A percentile compares a stretch with the other conserved stretches of the same genome.
Conservation (phyloP, 495 filamentous ascomycete genomes). For the Penicillium egyptiacum region DNA sequence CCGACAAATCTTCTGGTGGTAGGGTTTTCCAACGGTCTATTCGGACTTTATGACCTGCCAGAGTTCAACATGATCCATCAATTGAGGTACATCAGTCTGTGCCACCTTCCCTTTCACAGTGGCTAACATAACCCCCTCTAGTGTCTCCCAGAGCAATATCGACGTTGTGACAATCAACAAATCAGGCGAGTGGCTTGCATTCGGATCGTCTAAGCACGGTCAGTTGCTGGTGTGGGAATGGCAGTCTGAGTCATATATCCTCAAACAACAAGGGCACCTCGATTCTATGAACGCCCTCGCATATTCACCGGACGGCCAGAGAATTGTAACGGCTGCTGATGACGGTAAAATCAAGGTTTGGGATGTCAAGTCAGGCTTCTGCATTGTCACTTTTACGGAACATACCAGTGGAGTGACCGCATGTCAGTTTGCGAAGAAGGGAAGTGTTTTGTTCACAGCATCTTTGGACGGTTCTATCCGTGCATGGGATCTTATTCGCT, state of each 20-base stretch:
- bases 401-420: conserved; percentile 95
- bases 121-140: conserved; percentile 34
- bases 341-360: conserved; percentile 98
- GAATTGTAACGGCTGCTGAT: conserved; percentile 88
- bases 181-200: conserved; percentile 94
- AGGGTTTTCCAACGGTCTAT: conserved; percentile 92
- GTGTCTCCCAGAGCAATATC: conserved; percentile 94
- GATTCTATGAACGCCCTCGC: conserved; percentile 93
- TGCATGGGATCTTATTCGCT: conserved; percentile 95
- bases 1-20: conserved; percentile 84
- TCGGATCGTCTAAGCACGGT: conserved; percentile 93
- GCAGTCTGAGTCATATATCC: conserved; percentile 99
- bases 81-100: conserved; percentile 49
- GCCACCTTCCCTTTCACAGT: not conserved
- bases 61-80: conserved; percentile 95
- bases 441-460: conserved; percentile 91
- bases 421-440: conserved; percentile 89
- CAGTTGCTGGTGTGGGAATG: conserved; percentile 98
- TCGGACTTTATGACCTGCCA: conserved; percentile 93
- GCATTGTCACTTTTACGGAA: conserved; percentile 96
- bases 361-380: conserved; percentile 95
- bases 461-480: conserved; percentile 90
- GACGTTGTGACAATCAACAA: conserved; percentile 91
- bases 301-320: conserved; percentile 91
- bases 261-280: conserved; percentile 97